Evolutionary conservation across 1,284 basidiomycete genomes (phyloP), one percentile per base, ranked within the genome.

Genomic region (Neonothopanus nambi): DNA sequence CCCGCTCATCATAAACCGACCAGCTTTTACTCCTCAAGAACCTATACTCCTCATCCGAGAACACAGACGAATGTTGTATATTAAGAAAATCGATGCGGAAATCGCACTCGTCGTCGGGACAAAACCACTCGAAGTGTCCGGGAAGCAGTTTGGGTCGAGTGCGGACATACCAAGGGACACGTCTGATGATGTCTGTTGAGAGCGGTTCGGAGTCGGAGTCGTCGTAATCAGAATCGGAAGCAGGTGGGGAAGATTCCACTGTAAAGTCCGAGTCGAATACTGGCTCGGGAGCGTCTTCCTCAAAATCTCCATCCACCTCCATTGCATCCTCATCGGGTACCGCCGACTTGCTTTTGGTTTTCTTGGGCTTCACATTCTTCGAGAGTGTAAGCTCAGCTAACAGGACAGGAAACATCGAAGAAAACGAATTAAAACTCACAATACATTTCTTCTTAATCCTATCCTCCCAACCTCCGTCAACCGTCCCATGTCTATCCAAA

Each of bases 201-300:
- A 24, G 36, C 15, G 24, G 46, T 18, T 71, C 68, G 8, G n/a
- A n/a, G n/a, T n/a, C n/a, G n/a, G n/a, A n/a, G n/a, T 75, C 70
- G 8, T 53, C 51, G 20, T 26, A 50, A 20, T 50, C 48, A n/a
- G 46, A 48, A 50, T 50, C 48, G 5, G 74, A 69, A 17, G 65
- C 71, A 24, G 72, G 61, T 17, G 61, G 63, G 18, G 77, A 73
- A 1, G 80, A 80, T 3, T 62, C 59, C 17, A 75, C 73, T 12
- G 77, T 77, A 62, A 83, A 83, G 61, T 84, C 82, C 0, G 71
- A 70, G 57, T 77, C 78, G 55, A 80, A 80, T 6, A 63, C 65
- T 52, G 55, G 62, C 44, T 41, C 55, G 39, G 11, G 47, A 15
- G n/a, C n/a, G n/a, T 12, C 52, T 24, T 20, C 38, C 12, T 55